phyloP scores from a whole-genome alignment of 768 basidiomycete species.

The Suillus lakei region DNA sequence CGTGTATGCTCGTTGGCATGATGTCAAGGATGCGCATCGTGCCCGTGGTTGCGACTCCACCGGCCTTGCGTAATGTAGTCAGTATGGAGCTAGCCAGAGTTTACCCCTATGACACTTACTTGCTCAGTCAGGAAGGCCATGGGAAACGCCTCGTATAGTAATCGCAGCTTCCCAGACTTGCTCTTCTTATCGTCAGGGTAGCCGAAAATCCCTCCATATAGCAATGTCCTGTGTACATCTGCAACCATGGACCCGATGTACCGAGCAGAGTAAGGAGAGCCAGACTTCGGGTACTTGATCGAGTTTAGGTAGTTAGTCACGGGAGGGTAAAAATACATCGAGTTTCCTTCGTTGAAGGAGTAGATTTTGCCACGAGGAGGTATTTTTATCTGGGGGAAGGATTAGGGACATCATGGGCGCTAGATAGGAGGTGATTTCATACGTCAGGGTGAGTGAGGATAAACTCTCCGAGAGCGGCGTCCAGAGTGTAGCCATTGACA shows the following conservation, averaged over 20 bases:
- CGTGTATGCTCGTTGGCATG: slow-evolving; percentile 83
- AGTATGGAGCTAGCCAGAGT: not conserved
- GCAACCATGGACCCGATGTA: slow-evolving; percentile 99
- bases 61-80: slow-evolving; percentile 61
- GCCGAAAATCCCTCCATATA: slow-evolving; percentile 98
- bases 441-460: slow-evolving; percentile 98
- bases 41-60: slow-evolving; percentile 95
- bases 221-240: slow-evolving; percentile 93
- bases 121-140: slow-evolving; percentile 97
- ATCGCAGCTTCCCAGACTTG: slow-evolving; percentile 91
- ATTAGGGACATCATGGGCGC: slow-evolving; percentile 9
- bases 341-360: slow-evolving; percentile 99
- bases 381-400: slow-evolving; percentile 74
- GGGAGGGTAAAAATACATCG: slow-evolving; percentile 89
- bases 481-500: slow-evolving; percentile 98
- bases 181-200: slow-evolving; percentile 99
- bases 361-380: slow-evolving; percentile 97
- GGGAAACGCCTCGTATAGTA: slow-evolving; percentile 97
- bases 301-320: slow-evolving; percentile 83
- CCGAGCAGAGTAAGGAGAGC: slow-evolving; percentile 85
- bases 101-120: slow-evolving; percentile 44
- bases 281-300: slow-evolving; percentile 85
- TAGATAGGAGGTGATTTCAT: slow-evolving; percentile 26
- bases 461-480: slow-evolving; percentile 95
- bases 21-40: slow-evolving; percentile 94